A percentile compares a stretch with the other conserved stretches of the same genome.
These are phyloP conservation scores for Puccinia hordei DNA, from an alignment of 1,284 basidiomycete genomes.

Conservation along the genomic window DNA sequence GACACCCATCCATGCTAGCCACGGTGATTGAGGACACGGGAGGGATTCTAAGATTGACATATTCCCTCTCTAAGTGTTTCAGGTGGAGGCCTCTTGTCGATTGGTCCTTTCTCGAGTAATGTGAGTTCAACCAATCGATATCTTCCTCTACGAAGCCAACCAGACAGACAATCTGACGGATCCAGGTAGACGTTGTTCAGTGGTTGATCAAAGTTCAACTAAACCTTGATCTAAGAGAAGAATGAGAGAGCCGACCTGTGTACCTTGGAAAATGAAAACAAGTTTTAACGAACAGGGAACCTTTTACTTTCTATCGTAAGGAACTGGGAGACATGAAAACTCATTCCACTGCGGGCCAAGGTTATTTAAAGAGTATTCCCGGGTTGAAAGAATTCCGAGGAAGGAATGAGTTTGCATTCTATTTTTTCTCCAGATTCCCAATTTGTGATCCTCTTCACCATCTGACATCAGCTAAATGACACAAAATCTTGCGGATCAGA, in stretches of 20 bases:
- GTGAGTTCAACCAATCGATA: neutral
- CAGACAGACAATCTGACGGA: neutral
- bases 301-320: constrained; percentile 8
- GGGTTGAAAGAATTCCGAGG: neutral
- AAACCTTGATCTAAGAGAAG: neutral
- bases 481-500: neutral
- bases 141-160: neutral
- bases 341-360: neutral
- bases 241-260: neutral
- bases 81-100: neutral
- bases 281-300: neutral
- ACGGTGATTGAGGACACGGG: constrained; percentile 38
- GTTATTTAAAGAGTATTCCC: neutral
- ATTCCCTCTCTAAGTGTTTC: neutral
- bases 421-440: neutral
- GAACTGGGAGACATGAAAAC: neutral
- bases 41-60: constrained; percentile 32
- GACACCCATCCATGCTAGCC: constrained; percentile 22
- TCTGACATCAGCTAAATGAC: neutral
- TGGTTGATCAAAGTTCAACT: neutral
- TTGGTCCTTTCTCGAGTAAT: neutral
- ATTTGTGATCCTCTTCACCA: constrained; percentile 17
- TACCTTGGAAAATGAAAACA: neutral
- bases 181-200: neutral
- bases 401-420: neutral